Percentiles rank a stretch among this genome's conserved stretches.
Evolutionary conservation across 768 basidiomycete genomes (phyloP).

Genomic region (Hortiboletus campestris): DNA sequence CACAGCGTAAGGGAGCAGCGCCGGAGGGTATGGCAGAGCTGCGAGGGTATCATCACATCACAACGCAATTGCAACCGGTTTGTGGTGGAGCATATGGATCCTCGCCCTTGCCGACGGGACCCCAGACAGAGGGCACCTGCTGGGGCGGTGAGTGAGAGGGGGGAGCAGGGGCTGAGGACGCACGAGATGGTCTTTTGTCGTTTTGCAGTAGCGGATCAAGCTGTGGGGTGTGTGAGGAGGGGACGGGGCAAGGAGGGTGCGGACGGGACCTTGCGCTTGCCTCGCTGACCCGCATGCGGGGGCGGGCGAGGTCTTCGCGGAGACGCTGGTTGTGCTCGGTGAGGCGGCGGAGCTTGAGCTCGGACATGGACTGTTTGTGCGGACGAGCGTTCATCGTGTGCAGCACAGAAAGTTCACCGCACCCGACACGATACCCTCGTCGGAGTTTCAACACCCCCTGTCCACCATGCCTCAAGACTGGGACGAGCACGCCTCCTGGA

Average conservation of each 20-base stretch:
- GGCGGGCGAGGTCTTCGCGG: constrained; percentile 84
- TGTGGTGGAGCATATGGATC: constrained; percentile 90
- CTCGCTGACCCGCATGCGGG: constrained; percentile 89
- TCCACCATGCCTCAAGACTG: constrained; percentile 18
- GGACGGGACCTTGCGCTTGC: constrained; percentile 70
- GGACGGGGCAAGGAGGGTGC: background rate
- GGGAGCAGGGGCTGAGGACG: constrained; percentile 28
- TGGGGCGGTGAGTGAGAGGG: background rate
- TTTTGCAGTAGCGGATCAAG: constrained; percentile 91
- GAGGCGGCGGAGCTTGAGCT: constrained; percentile 91
- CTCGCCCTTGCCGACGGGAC: constrained; percentile 81
- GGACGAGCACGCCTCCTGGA: constrained; percentile 29
- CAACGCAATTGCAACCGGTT: constrained; percentile 65
- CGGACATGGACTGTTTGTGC: constrained; percentile 94
- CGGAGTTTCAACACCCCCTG: constrained; percentile 24
- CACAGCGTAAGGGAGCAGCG: background rate
- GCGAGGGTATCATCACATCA: constrained; percentile 59
- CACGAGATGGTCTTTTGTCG: constrained; percentile 87
- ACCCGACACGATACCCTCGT: background rate
- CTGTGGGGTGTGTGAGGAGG: constrained; percentile 39
- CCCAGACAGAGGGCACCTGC: constrained; percentile 93
- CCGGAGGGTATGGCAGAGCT: constrained; percentile 31
- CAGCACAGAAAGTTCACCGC: background rate
- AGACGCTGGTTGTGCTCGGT: constrained; percentile 93
- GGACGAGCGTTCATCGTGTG: constrained; percentile 66